Evolutionary conservation across 148 eudicot species (phyloP).

Genomic region (Vaccinium darrowii): DNA sequence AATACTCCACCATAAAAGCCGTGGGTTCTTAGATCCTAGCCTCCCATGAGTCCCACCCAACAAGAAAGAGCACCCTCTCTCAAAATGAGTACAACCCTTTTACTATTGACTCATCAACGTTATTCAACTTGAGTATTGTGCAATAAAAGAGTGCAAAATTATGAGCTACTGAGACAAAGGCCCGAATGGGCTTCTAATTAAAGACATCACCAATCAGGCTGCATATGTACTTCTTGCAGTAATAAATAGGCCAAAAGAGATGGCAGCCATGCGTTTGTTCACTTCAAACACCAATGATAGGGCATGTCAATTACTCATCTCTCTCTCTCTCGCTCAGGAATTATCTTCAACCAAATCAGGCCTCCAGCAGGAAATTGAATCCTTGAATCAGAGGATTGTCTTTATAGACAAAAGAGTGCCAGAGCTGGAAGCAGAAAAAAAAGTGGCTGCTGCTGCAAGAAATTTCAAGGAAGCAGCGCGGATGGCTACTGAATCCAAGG

Average conservation of each 20-base stretch:
- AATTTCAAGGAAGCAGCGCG: conserved; percentile 84
- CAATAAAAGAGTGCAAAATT: background rate
- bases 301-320: background rate
- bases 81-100: background rate
- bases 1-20: background rate
- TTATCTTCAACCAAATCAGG: conserved; percentile 58
- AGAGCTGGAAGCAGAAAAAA: conserved; percentile 82
- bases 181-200: background rate
- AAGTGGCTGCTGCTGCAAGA: conserved; percentile 71
- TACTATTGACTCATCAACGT: background rate
- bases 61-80: background rate
- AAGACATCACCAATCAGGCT: background rate
- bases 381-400: conserved; percentile 54
- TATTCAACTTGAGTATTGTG: background rate
- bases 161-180: background rate
- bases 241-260: background rate
- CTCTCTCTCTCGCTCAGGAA: conserved; percentile 35
- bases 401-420: conserved; percentile 71
- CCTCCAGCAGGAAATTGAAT: conserved; percentile 58
- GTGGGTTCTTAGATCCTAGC: background rate
- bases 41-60: background rate
- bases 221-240: background rate
- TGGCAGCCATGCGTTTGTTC: background rate
- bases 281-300: background rate
- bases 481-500: conserved; percentile 66